Evolutionary conservation across 108 stramenopile species (phyloP), one percentile per base, ranked within the genome.

Genomic region (Stephanodiscus triporus): DNA sequence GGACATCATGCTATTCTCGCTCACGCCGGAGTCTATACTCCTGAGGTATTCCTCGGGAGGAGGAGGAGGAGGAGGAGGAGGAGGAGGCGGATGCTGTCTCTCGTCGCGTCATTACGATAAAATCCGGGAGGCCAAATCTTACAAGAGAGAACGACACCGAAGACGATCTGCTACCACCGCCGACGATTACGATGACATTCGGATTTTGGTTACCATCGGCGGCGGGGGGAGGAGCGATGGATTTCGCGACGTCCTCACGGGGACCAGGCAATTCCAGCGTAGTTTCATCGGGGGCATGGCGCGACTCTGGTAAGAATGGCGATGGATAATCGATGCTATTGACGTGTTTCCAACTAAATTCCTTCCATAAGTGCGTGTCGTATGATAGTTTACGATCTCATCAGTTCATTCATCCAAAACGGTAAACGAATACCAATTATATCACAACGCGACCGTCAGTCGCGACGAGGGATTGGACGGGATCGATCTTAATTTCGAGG

Each of bases 1-100:
- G 7, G 91, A 93, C 71, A 42, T 93, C 27, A 84, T 89, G 49
- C 64, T 93, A 23, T 93, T 90, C 55, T 88, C 87, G 13, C 61
- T 88, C 40, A 72, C 82, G 38, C 84, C 88, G 22, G 68, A 76
- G 49, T 20, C 63, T 17, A 27, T 72, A 0, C 37, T 69, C 29
- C 19, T 9, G 13, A 29, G 34, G 37, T 62, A 56, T 27, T 24
- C 68, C 13, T n/a, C 24, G 9, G 9, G 11, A 1, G 40, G 7
- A 42, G 40, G 11, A 1, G 40, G 40, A 9, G 9, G 7, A 13
- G 51, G 45, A 14, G 10, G 36, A 2, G 23, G 22, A 23, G 45
- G 55, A 8, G 45, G 55, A 9, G 59, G 50, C 4, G 59, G 61
- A 19, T 91, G 90, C 64, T 91, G 90, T 71, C 56, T 91, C 27